Base-by-base conservation (phyloP, 768 basidiomycete species). In the Rubroboletus pulcherrimus region DNA sequence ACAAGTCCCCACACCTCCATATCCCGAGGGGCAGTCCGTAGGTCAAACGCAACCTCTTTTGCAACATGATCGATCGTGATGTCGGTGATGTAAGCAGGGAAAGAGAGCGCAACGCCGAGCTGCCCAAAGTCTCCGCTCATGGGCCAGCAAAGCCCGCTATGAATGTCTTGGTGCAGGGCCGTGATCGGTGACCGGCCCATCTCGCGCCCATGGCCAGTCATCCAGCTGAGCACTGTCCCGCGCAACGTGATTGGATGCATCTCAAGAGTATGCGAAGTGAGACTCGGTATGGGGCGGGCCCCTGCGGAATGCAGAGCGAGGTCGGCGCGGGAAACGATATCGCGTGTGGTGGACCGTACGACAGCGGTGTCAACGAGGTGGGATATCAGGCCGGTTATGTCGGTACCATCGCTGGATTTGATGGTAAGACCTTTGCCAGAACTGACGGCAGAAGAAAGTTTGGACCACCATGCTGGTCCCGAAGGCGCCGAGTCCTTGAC, bases 1-100 rank as follows among this genome's bases (percentile, higher is more conserved):
- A 96, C 81, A 60, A 93, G 71, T 0, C 85, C 94, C 94, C 93
- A 96, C 5, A 96, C 81, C 62, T 97, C 92, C 83, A 98, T 91
- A 41, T 87, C 77, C 55, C 82, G 77, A 41, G 96, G 96, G 2
- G 93, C 92, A 39, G 85, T 85, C 38, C 84, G 77, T 72, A 91
- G 77, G 62, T 95, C 91, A 66, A 84, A 83, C 6, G 93, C 89
- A 40, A 93, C 76, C 59, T 96, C 94, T 56, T 74, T 78, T 21
- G 93, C 78, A 12, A 93, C 84, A 69, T 99, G 96, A 66, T 98
- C 96, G 21, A 91, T 80, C 10, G 92, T 93, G 49, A 99, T 74
- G 61, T 85, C 84, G 15, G 77, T 73, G 40, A 87, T 76, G 42
- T 75, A 70, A 8, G 81, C 76, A n/a, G 77, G 76, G 6, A 81